Evolutionary conservation across 345 rosid species (phyloP), one percentile per base, ranked within the genome.

Genomic region (Pistacia integerrima): DNA sequence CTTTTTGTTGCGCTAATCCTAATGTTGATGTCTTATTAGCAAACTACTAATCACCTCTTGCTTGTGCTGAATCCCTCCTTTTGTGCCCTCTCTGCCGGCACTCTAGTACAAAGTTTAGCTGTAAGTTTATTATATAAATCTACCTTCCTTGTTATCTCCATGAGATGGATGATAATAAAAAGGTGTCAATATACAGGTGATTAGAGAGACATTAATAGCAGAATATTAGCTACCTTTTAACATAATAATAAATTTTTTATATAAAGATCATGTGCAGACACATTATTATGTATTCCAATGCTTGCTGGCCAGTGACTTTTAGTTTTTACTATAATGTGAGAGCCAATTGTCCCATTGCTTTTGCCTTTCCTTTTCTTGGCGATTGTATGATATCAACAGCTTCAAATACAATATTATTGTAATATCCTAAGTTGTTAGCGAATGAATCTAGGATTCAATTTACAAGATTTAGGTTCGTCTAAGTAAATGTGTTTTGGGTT

Each of bases 11-110:
- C 79, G 30, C 60, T 64, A 65, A 69, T 67, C 80, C 64, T 5
- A 55, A 28, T 51, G 62, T 57, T 9, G 11, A 66, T 76, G 78
- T 79, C 80, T 69, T 66, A 73, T 76, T 82, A 70, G 78, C 57
- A 63, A 63, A 56, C 46, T 56, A 3, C 38, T 51, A 69, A 68
- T 68, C 75, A 30, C 75, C 60, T 58, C 51, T 62, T 74, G 60
- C 58, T 66, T 56, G 30, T 36, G 5, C 61, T 22, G 70, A 70
- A 70, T 71, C 67, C 72, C 79, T 77, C 33, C 60, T 69, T 79
- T 67, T 70, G 71, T 76, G 72, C 77, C 80, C 83, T 59, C 72
- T 77, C 75, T 73, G 87, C 87, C 87, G 84, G 82, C 85, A 72
- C n/a, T 73, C 30, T 52, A 64, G 48, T 69, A 72, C 74, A 56